These are phyloP conservation scores for Leccinum ponderosum DNA, from an alignment of 1,284 basidiomycete genomes.

Conservation along the genomic window DNA sequence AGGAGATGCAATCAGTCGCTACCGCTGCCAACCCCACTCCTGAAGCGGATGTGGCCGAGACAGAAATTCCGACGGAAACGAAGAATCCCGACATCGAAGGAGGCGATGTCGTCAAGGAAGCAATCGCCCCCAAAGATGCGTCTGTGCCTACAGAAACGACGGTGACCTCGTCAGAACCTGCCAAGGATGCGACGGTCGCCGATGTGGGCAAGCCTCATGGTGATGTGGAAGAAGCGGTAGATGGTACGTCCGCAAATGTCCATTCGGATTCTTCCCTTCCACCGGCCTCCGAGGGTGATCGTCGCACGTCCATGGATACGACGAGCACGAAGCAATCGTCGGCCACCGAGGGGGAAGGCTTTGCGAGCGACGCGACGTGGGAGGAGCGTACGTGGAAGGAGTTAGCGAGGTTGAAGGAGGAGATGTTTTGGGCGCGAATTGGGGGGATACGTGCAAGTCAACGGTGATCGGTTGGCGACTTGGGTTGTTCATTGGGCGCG, in stretches of 20 bases:
- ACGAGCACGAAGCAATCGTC: slow-evolving; percentile 21
- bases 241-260: slow-evolving; percentile 1
- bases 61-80: not conserved
- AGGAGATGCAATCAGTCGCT: not conserved
- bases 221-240: not conserved
- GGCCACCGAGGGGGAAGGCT: slow-evolving; percentile 32
- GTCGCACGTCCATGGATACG: slow-evolving; percentile 17
- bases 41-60: slow-evolving; percentile 1
- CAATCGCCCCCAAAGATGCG: not conserved
- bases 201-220: not conserved
- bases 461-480: not conserved
- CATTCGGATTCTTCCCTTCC: not conserved
- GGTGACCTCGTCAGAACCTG: not conserved
- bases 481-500: not conserved
- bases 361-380: slow-evolving; percentile 73
- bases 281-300: slow-evolving; percentile 4
- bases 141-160: not conserved
- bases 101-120: not conserved
- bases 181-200: not conserved
- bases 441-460: slow-evolving; percentile 53
- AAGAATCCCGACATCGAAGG: not conserved
- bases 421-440: slow-evolving; percentile 87
- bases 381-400: slow-evolving; percentile 90
- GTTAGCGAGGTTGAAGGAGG: slow-evolving; percentile 77
- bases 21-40: not conserved